Percentiles rank a stretch among this genome's conserved stretches.
Evolutionary conservation across 2,329 filamentous ascomycete genomes (phyloP).

Genomic region (Alternaria consortialis): DNA sequence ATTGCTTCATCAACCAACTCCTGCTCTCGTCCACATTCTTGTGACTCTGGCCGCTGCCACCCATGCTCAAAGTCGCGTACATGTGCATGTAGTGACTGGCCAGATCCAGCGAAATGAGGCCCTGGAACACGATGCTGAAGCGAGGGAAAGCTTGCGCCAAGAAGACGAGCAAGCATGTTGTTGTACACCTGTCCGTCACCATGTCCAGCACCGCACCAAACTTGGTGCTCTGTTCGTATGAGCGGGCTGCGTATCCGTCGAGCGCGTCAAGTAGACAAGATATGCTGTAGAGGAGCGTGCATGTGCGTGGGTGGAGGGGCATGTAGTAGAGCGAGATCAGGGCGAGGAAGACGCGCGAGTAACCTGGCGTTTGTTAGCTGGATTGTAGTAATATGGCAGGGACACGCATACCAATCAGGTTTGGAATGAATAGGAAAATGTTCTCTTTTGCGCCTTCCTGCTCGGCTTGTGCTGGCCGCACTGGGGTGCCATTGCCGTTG

Average conservation of each 20-base stretch:
- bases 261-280: slow-evolving; percentile 95
- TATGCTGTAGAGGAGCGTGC: slow-evolving; percentile 87
- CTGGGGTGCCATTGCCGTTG: slow-evolving; percentile 44
- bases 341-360: slow-evolving; percentile 66
- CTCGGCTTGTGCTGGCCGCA: slow-evolving; percentile 23
- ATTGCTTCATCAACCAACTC: slow-evolving; percentile 90
- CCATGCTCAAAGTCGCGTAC: slow-evolving; percentile 93
- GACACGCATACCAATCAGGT: slow-evolving; percentile 58
- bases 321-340: slow-evolving; percentile 97
- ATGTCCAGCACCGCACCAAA: slow-evolving; percentile 98
- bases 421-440: slow-evolving; percentile 64
- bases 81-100: slow-evolving; percentile 99
- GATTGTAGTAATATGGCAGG: not conserved
- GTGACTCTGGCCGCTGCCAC: slow-evolving; percentile 80
- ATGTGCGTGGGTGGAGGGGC: slow-evolving; percentile 97
- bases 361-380: slow-evolving; percentile 51
- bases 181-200: slow-evolving; percentile 98
- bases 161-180: slow-evolving; percentile 93
- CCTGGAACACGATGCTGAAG: slow-evolving; percentile 94
- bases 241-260: slow-evolving; percentile 89
- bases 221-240: slow-evolving; percentile 88
- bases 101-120: slow-evolving; percentile 88
- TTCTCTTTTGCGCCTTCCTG: slow-evolving; percentile 57
- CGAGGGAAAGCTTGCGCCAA: slow-evolving; percentile 92
- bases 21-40: slow-evolving; percentile 91